Percentiles rank a stretch among this genome's conserved stretches.
These are phyloP conservation scores for Saccharomyces kudriavzevii DNA, from an alignment of 805 yeast species.

Conservation along the genomic window DNA sequence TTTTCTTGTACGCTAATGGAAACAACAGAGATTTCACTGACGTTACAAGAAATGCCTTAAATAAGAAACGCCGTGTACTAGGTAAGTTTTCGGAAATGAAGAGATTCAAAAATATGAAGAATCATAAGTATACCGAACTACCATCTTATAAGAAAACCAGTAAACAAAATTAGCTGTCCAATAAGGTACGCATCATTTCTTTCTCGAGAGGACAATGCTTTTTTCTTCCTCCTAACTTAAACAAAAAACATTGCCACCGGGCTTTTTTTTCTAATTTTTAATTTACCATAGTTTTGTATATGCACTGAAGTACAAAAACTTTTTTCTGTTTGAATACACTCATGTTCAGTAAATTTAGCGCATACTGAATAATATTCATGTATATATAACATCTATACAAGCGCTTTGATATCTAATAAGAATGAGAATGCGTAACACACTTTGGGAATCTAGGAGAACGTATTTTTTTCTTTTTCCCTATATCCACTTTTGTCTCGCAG, in stretches of 20 bases:
- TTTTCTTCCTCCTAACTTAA: neutral
- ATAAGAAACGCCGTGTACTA: constrained; percentile 32
- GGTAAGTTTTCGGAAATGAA: constrained; percentile 34
- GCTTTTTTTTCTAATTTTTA: neutral
- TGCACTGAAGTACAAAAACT: neutral
- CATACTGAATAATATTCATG: neutral
- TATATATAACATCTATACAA: neutral
- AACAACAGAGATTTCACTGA: constrained; percentile 46
- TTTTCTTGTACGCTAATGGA: constrained; percentile 50
- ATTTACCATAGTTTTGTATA: neutral
- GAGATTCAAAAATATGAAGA: constrained; percentile 27
- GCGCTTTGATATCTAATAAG: neutral
- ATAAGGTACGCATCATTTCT: neutral
- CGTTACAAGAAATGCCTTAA: constrained; percentile 32
- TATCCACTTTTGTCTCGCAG: constrained; percentile 32
- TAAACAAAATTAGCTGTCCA: constrained; percentile 17
- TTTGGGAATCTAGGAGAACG: neutral
- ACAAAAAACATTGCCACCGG: neutral
- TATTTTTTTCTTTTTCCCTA: constrained; percentile 1
- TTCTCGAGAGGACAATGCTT: neutral
- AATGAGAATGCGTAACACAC: neutral
- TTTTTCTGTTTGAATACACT: neutral
- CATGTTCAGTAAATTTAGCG: neutral
- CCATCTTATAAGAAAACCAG: constrained; percentile 31
- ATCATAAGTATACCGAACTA: constrained; percentile 35